Percentiles rank a stretch among this genome's conserved stretches.
phyloP scores from a whole-genome alignment of 257 asterid genomes.

The Solanum acaule region DNA sequence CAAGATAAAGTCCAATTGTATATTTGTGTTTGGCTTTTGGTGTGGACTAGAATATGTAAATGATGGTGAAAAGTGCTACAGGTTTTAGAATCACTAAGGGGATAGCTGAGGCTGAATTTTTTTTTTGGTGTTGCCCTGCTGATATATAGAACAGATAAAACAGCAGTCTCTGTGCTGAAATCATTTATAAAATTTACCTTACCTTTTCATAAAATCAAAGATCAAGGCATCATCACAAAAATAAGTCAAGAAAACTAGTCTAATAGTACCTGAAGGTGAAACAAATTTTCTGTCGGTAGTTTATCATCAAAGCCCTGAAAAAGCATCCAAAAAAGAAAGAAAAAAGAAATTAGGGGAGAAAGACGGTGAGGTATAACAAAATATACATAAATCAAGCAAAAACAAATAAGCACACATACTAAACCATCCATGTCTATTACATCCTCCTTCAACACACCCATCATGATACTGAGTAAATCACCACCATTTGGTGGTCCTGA shows the following conservation, averaged over 20 bases:
- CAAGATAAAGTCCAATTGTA: background rate
- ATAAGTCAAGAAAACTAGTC: background rate
- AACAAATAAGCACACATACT: constrained; percentile 29
- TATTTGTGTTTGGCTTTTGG: background rate
- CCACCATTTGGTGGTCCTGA: constrained; percentile 65
- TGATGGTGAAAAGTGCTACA: background rate
- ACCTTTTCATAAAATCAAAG: background rate
- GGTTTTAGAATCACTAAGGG: background rate
- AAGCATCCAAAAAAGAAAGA: constrained; percentile 15
- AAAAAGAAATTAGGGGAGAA: background rate
- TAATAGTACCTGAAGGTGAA: constrained; percentile 81
- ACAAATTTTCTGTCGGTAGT: constrained; percentile 73
- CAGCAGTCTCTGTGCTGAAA: background rate
- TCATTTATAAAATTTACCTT: background rate
- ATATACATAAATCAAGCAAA: constrained; percentile 5
- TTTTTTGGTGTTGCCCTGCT: background rate
- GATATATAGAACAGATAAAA: background rate
- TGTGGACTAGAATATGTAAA: background rate
- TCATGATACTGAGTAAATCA: constrained; percentile 83
- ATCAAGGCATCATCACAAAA: background rate
- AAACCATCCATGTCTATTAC: constrained; percentile 75
- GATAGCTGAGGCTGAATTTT: background rate
- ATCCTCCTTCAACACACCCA: constrained; percentile 93
- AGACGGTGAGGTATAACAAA: background rate
- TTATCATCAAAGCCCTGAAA: constrained; percentile 86